A percentile compares a stretch with the other conserved stretches of the same genome.
Conservation (phyloP, 2,329 filamentous ascomycete genomes). For the Colletotrichum musae region DNA sequence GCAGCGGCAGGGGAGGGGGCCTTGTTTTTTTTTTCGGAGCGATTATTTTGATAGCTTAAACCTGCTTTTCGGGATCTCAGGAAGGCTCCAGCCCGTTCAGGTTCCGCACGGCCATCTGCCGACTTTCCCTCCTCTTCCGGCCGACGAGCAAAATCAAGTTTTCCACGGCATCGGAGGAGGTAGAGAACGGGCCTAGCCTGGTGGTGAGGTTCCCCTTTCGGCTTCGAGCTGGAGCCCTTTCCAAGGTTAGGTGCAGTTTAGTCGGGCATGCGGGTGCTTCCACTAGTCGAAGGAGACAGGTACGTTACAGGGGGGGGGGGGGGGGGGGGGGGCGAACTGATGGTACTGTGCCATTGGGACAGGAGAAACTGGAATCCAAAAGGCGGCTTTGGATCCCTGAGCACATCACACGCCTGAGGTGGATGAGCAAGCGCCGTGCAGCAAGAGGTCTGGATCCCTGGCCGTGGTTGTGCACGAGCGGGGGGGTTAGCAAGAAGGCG, state of each 20-base stretch:
- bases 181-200: constrained; percentile 10
- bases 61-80: constrained; percentile 4
- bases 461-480: neutral
- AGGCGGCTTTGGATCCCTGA: too few species aligned
- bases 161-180: constrained; percentile 11
- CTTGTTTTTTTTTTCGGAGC: neutral
- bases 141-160: constrained; percentile 20
- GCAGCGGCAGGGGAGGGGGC: too few species aligned
- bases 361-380: too few species aligned
- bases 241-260: too few species aligned
- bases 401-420: too few species aligned
- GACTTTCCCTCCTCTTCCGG: neutral
- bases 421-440: too few species aligned
- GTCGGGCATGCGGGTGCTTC: neutral
- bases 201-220: constrained; percentile 23
- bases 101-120: constrained; percentile 2
- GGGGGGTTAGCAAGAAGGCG: neutral
- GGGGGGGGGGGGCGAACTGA: neutral
- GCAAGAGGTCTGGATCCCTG: too few species aligned
- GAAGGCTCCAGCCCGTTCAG: constrained; percentile 3
- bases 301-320: too few species aligned
- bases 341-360: too few species aligned
- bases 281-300: constrained; percentile 1
- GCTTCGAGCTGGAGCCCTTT: constrained; percentile 2
- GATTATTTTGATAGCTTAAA: constrained; percentile 3